Evolutionary conservation across 306 rosid genomes (phyloP).

Genomic region (Inga oerstediana): DNA sequence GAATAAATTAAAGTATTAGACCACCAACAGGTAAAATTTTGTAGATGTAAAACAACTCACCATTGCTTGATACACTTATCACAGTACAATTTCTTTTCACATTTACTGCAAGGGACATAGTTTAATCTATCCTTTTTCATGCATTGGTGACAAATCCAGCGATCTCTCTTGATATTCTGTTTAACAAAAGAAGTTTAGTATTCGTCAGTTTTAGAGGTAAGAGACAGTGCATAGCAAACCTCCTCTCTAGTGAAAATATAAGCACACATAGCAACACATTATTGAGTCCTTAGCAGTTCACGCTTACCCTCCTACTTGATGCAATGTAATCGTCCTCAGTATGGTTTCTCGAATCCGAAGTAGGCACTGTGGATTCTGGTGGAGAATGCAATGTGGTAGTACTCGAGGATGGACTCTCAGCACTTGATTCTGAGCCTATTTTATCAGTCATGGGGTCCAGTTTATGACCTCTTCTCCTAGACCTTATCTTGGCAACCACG

Average conservation of each 20-base stretch:
- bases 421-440: background rate
- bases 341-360: background rate
- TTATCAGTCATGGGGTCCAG: constrained; percentile 18
- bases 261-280: background rate
- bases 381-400: background rate
- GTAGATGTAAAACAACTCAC: constrained; percentile 36
- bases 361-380: background rate
- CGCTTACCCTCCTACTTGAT: background rate
- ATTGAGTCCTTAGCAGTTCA: background rate
- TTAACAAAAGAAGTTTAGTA: background rate
- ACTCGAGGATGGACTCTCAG: background rate
- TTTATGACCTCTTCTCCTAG: constrained; percentile 44
- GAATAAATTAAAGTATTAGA: background rate
- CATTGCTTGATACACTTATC: constrained; percentile 63
- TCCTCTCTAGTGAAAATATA: background rate
- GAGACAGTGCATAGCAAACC: too few species aligned
- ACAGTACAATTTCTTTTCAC: constrained; percentile 65
- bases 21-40: constrained; percentile 3
- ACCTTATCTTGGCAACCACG: constrained; percentile 40
- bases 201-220: background rate
- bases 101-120: constrained; percentile 59
- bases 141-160: constrained; percentile 75
- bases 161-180: constrained; percentile 15
- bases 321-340: background rate
- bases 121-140: constrained; percentile 49